Base-by-base conservation (phyloP, 176 grass and related monocot genomes). In the Chloris gayana region DNA sequence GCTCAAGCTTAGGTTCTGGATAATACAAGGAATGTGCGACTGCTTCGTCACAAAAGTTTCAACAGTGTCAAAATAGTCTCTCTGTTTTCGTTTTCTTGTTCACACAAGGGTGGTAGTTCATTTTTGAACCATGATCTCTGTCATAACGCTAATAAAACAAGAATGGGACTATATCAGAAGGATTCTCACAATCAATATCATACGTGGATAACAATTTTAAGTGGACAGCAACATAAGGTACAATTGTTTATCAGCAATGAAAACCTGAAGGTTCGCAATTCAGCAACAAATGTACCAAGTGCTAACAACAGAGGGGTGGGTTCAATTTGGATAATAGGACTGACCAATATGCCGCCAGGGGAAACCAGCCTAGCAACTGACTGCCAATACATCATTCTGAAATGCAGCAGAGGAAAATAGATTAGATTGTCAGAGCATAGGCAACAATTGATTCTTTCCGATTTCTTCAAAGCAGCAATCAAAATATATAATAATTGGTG, bases 351-450 rank as follows among this genome's bases (percentile, higher is more conserved):
- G 44, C 95, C 95, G 68, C 95, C 95, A 75, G 88, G 75, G 35
- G 80, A 79, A 80, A 98, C 88, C 89, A 98, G 82, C 37, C 89
- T 80, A 24, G 81, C 84, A 30, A 94, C 90, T 9, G 95, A 94
- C 29, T 98, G 80, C 95, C 92, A 98, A 73, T 98, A 98, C 92
- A 98, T 94, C 89, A 94, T 91, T 78, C 95, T 98, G 82, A 80
- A 90, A 87, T 80, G 42, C 35, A 69, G 24, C 8, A 87, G 30
- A 54, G 21, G 13, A 65, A 79, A 22, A 85, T 11, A 76, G 17
- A 69, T 78, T 73, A 84, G 73, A 31, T 1, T 42, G 41, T 78
- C 67, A 77, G 72, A 38, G 2, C 66, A 78, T 50, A 27, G 10
- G 19, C 49, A 67, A 18, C 42, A 54, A 53, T 4, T 67, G 19